Base-by-base conservation (phyloP, 139 green algal genomes). In the Deuterostichococcus epilithicus region DNA sequence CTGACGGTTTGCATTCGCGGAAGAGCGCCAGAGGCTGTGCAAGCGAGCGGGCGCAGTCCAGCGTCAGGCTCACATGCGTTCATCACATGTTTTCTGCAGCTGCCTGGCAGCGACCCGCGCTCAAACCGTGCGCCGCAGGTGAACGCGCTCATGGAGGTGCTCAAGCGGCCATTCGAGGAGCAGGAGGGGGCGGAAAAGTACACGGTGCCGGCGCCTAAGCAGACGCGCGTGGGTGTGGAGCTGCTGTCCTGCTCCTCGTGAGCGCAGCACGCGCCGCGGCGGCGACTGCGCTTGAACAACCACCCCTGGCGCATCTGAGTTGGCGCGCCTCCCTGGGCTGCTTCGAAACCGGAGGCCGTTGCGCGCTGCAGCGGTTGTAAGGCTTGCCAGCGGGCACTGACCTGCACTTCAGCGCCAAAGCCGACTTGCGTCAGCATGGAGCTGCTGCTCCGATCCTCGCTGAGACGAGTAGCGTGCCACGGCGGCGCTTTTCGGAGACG, bases 171-270 rank as follows among this genome's bases (percentile, higher is more conserved):
- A 0, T 97, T 91, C 74, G 81, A 90, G n/a, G 82, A 92, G 47
- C 87, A 92, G 73, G 75, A 86, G n/a, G 90, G 85, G 25, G 76
- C 81, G 35, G 75, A 90, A 25, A 85, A 86, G 52, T 91, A 87
- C 78, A 81, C 37, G 13, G 68, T 78, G 44, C 84, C 78, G 1
- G 87, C 87, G 4, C 90, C 90, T 22, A 30, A 73, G 23, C 75
- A 94, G 66, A 86, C 88, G 5, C 74, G 83, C 36, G 74, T 90
- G 67, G 92, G 92, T 8, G 81, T 97, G 30, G 92, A 92, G 82
- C 82, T 93, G 72, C 84, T 97, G 33, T 92, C 86, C 33, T 96
- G 92, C 83, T 90, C 86, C 1, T 94, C 89, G 0, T 94, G 74
- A 83, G 34, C 25, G 3, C 1, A 28, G 6, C 37, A 23, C 3